Conservation (phyloP, 768 basidiomycete species). For the Pulveroboletus ravenelii region DNA sequence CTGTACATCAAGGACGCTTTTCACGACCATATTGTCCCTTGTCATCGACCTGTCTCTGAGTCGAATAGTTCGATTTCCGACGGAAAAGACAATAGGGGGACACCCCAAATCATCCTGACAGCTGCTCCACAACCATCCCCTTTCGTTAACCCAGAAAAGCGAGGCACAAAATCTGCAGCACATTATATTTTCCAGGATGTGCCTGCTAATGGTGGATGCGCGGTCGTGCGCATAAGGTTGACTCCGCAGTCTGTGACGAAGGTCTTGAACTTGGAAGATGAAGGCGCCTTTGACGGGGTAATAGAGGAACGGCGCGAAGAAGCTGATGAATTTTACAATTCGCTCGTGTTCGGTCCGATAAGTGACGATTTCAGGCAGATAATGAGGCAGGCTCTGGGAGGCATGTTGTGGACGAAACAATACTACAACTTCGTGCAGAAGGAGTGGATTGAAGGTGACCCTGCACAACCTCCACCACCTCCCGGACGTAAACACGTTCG, state of each 20-base stretch:
- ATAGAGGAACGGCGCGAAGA: conserved; percentile 90
- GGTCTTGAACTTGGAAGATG: conserved; percentile 80
- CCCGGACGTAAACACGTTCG: conserved; percentile 79
- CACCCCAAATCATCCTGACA: not conserved
- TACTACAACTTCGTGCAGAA: conserved; percentile 95
- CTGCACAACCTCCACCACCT: conserved; percentile 91
- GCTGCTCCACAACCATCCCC: not conserved
- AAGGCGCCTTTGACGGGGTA: conserved; percentile 80
- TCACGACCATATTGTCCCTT: conserved; percentile 92
- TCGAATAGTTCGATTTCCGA: conserved; percentile 18
- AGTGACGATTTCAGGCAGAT: conserved; percentile 93
- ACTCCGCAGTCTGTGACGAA: conserved; percentile 72
- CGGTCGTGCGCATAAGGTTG: conserved; percentile 90
- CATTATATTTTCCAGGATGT: conserved; percentile 87
- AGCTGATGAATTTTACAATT: conserved; percentile 92
- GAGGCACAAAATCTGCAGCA: conserved; percentile 89
- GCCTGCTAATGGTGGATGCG: conserved; percentile 88
- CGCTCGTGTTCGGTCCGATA: conserved; percentile 75
- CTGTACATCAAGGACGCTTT: conserved; percentile 94
- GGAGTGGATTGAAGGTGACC: conserved; percentile 95
- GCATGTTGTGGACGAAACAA: conserved; percentile 99
- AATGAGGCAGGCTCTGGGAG: conserved; percentile 92
- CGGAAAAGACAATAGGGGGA: not conserved
- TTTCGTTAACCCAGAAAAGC: conserved; percentile 83
- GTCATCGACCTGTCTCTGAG: conserved; percentile 62